Base-by-base conservation (phyloP, 306 rosid genomes). In the Quercus gilva region DNA sequence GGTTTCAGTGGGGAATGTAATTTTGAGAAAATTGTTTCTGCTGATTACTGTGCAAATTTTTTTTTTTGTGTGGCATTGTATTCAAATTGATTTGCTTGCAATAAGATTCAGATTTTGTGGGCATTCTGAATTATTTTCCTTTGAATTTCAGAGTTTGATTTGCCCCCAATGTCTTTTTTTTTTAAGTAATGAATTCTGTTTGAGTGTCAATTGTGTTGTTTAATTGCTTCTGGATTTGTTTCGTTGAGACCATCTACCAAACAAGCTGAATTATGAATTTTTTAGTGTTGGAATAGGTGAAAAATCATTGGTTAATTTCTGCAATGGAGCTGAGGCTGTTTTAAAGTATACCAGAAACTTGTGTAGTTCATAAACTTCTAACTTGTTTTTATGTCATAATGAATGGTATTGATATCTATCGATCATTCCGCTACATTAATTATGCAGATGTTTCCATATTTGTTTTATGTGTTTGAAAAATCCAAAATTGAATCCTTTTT, bases 121-220 rank as follows among this genome's bases (percentile, higher is more conserved):
- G 76, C 23, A 37, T 63, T 64, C 77, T 71, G 52, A 57, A 70
- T 56, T 74, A 73, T 26, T 57, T 13, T 43, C 52, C 5, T 56
- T 61, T 15, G 33, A 45, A 20, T 58, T n/a, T 29, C 70, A 31
- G 13, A 65, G 13, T 65, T 65, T 1, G 13, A 41, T 41, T 28
- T 57, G 18, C 25, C 18, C 18, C 56, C 14, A 7, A 4, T 41
- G 55, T 63, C 51, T 61, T 43, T 1, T 49, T 73, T 74, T 23
- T 1, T 49, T 77, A 49, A 19, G 73, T 19, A 19, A 68, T 20
- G 53, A 49, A 20, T 57, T 19, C 23, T 17, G n/a, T 41, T 41
- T 41, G 45, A 41, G 45, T 41, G 11, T 41, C 45, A 41, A 41
- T 41, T 41, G 45, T 8, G 45, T 41, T 41, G 45, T 8, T 41